Percentiles rank a stretch among this genome's conserved stretches.
Evolutionary conservation across 495 filamentous ascomycete genomes (phyloP).

Genomic region (Talaromyces trachyspermus): DNA sequence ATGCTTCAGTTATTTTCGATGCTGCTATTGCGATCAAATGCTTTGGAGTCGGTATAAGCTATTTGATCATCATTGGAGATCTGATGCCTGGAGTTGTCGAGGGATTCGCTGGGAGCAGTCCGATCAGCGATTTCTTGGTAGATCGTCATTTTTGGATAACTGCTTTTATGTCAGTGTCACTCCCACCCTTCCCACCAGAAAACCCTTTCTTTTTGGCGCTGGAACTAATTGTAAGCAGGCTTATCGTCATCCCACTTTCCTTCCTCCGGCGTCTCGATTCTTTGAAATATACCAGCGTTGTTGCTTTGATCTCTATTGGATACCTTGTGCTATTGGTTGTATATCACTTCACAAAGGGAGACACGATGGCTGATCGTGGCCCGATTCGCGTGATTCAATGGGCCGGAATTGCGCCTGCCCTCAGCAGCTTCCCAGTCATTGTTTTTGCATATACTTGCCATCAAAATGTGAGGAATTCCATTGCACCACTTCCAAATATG

Average conservation of each 20-base stretch:
- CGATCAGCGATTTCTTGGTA: slow-evolving; percentile 60
- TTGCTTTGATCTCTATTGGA: slow-evolving; percentile 85
- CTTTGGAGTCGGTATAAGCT: slow-evolving; percentile 92
- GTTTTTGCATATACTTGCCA: slow-evolving; percentile 99
- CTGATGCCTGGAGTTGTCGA: slow-evolving; percentile 91
- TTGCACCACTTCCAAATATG: not conserved
- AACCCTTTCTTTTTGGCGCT: not conserved
- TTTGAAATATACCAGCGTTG: slow-evolving; percentile 91
- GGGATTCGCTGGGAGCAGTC: slow-evolving; percentile 59
- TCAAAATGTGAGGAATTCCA: slow-evolving; percentile 64
- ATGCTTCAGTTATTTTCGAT: slow-evolving; percentile 92
- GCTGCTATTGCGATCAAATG: slow-evolving; percentile 96
- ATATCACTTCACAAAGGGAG: slow-evolving; percentile 76
- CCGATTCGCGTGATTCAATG: slow-evolving; percentile 65
- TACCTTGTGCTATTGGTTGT: slow-evolving; percentile 89
- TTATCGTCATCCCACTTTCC: slow-evolving; percentile 88
- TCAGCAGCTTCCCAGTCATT: slow-evolving; percentile 86
- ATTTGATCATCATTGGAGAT: slow-evolving; percentile 97
- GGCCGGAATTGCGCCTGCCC: slow-evolving; percentile 66
- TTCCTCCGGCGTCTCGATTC: slow-evolving; percentile 89
- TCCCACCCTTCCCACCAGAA: not conserved
- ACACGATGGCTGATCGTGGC: slow-evolving; percentile 65
- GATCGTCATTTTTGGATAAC: slow-evolving; percentile 97
- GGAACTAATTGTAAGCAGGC: slow-evolving; percentile 36
- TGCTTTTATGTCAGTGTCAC: slow-evolving; percentile 79